Conservation (phyloP, 1,139 yeast genomes). For the Hyphopichia pseudoburtonii region DNA sequence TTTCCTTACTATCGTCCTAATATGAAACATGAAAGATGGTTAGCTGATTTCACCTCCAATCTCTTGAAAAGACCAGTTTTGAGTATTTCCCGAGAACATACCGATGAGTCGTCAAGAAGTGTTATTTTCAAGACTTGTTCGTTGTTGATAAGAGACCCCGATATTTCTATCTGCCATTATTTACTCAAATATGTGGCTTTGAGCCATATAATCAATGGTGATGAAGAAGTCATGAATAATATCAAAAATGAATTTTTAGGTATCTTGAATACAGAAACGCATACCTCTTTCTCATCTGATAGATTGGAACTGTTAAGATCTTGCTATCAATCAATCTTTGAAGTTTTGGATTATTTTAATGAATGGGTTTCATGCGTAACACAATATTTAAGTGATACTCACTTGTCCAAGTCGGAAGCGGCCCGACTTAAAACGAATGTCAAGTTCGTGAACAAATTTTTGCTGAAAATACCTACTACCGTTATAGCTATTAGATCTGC, state of each 20-base stretch:
- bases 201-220: slow-evolving; percentile 59
- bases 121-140: slow-evolving; percentile 66
- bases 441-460: slow-evolving; percentile 42
- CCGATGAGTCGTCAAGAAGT: slow-evolving; percentile 14
- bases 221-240: slow-evolving; percentile 41
- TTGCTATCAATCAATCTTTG: slow-evolving; percentile 72
- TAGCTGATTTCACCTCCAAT: slow-evolving; percentile 66
- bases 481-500: slow-evolving; percentile 76
- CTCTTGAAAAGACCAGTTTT: slow-evolving; percentile 46
- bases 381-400: slow-evolving; percentile 25
- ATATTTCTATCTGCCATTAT: slow-evolving; percentile 65
- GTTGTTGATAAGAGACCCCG: slow-evolving; percentile 69
- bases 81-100: slow-evolving; percentile 7
- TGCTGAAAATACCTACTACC: slow-evolving; percentile 60
- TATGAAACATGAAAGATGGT: slow-evolving; percentile 57
- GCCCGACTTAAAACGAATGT: slow-evolving; percentile 28
- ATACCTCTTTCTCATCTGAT: slow-evolving; percentile 42
- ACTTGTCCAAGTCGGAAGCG: slow-evolving; percentile 18
- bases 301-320: slow-evolving; percentile 56
- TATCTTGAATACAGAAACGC: slow-evolving; percentile 50
- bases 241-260: slow-evolving; percentile 57
- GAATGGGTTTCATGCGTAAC: slow-evolving; percentile 62
- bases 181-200: slow-evolving; percentile 79
- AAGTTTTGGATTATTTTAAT: slow-evolving; percentile 78
- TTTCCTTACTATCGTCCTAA: slow-evolving; percentile 37